A percentile compares a stretch with the other conserved stretches of the same genome.
These are phyloP conservation scores for Fusarium sp. DNA, from an alignment of 2,329 filamentous ascomycete genomes.

Conservation along the genomic window DNA sequence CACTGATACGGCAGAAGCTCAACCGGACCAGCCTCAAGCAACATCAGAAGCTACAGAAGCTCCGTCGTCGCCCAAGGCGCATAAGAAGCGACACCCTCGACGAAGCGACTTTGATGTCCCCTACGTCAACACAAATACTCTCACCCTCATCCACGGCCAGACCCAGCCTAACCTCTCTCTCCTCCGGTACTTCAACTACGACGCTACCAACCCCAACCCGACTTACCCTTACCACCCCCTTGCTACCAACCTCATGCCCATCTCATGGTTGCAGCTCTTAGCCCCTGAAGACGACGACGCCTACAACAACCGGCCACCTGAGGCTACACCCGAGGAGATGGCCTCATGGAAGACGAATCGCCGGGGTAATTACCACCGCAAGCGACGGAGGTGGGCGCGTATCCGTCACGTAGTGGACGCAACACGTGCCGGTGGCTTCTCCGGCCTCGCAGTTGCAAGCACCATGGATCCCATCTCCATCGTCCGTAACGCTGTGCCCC, in stretches of 20 bases:
- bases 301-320: slow-evolving; percentile 75
- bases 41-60: slow-evolving; percentile 12
- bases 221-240: slow-evolving; percentile 78
- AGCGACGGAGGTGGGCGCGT: slow-evolving; percentile 84
- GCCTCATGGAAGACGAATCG: slow-evolving; percentile 83
- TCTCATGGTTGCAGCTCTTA: slow-evolving; percentile 94
- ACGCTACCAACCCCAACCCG: slow-evolving; percentile 72
- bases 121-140: slow-evolving; percentile 78
- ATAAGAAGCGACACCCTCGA: slow-evolving; percentile 44
- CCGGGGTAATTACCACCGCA: slow-evolving; percentile 87
- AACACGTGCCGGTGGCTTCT: slow-evolving; percentile 80
- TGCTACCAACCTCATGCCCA: slow-evolving; percentile 80
- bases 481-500: slow-evolving; percentile 79
- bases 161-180: slow-evolving; percentile 89
- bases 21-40: slow-evolving; percentile 16
- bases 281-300: slow-evolving; percentile 80
- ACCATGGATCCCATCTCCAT: slow-evolving; percentile 85
- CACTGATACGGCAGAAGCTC: slow-evolving; percentile 1
- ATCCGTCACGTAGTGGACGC: slow-evolving; percentile 79
- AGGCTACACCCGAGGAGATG: slow-evolving; percentile 70
- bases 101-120: slow-evolving; percentile 70
- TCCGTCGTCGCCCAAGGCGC: slow-evolving; percentile 18
- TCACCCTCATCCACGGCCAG: slow-evolving; percentile 84
- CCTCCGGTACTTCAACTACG: slow-evolving; percentile 90
- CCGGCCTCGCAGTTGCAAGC: slow-evolving; percentile 84